phyloP scores from a whole-genome alignment of 345 rosid species.

The Salix brachista region DNA sequence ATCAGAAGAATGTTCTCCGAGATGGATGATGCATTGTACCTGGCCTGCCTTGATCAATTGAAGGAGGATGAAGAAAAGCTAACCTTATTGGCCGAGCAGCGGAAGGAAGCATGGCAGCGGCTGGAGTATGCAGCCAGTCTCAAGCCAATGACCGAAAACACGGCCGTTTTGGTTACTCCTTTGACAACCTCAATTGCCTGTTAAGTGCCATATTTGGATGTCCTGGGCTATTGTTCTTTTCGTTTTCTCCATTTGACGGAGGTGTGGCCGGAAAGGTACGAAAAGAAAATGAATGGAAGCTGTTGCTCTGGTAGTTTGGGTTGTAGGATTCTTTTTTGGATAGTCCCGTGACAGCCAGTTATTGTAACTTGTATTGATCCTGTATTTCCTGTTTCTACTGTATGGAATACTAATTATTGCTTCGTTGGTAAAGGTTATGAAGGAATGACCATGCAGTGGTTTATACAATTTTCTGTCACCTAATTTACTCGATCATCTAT shows the following conservation, averaged over 20 bases:
- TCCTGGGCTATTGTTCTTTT: background rate
- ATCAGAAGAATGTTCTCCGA: conserved; percentile 71
- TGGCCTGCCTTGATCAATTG: conserved; percentile 54
- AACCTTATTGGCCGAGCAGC: conserved; percentile 40
- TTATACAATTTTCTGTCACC: conserved; percentile 14
- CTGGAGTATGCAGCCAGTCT: conserved; percentile 64
- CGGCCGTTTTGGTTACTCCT: conserved; percentile 62
- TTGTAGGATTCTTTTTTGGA: conserved; percentile 13
- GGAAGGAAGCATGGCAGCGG: conserved; percentile 60
- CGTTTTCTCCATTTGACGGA: background rate
- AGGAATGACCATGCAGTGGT: conserved; percentile 27
- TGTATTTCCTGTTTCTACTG: conserved; percentile 20
- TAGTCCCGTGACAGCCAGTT: conserved; percentile 27
- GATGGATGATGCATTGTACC: conserved; percentile 67
- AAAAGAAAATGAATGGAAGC: background rate
- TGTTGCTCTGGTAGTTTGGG: conserved; percentile 9
- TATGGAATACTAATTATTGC: conserved; percentile 17
- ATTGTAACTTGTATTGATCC: conserved; percentile 26
- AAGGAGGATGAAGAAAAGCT: conserved; percentile 57
- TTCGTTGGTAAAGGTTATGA: conserved; percentile 15
- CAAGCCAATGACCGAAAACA: conserved; percentile 59
- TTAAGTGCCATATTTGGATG: conserved; percentile 13
- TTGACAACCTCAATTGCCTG: conserved; percentile 47
- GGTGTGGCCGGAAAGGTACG: background rate
- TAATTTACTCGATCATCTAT: background rate